phyloP scores from a whole-genome alignment of 1,284 basidiomycete genomes.

The Vanrija sp. region DNA sequence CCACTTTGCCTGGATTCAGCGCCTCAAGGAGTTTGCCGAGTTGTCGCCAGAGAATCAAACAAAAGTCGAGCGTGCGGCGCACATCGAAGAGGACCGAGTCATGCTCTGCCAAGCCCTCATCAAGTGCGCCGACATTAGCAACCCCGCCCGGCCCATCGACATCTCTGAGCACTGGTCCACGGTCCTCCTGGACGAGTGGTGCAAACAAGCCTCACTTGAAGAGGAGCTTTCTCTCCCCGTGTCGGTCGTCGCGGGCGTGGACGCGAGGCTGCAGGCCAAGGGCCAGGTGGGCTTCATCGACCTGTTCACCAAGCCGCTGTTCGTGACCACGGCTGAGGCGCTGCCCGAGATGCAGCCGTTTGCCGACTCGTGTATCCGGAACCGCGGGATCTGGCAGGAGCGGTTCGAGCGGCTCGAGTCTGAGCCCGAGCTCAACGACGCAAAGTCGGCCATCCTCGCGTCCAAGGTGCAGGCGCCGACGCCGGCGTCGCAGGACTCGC shows the following conservation, averaged over 20 bases:
- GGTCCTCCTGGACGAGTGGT: constrained; percentile 83
- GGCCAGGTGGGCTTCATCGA: constrained; percentile 88
- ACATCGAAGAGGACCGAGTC: constrained; percentile 55
- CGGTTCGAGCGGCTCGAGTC: constrained; percentile 53
- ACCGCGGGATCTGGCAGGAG: constrained; percentile 63
- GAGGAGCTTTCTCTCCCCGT: constrained; percentile 68
- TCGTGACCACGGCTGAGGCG: constrained; percentile 66
- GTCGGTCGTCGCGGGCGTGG: constrained; percentile 61
- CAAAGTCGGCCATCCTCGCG: constrained; percentile 10
- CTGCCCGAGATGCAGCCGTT: constrained; percentile 69
- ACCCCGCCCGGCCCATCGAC: constrained; percentile 85
- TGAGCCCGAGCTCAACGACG: constrained; percentile 7
- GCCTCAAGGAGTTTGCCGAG: constrained; percentile 55
- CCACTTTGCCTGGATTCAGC: constrained; percentile 75
- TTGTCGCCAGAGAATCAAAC: no score
- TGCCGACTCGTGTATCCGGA: constrained; percentile 61
- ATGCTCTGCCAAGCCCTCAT: constrained; percentile 84
- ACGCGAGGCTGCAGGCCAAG: constrained; percentile 66
- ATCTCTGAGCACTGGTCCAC: constrained; percentile 88
- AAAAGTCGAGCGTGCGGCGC: no score
- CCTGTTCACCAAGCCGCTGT: constrained; percentile 73
- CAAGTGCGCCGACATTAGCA: constrained; percentile 95
- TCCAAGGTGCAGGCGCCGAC: constrained; percentile 28
- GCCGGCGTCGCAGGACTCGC: constrained; percentile 34
- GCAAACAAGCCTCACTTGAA: constrained; percentile 76